Evolutionary conservation across 2,329 filamentous ascomycete species (phyloP).

Genomic region (Colletotrichum ledebouriae): DNA sequence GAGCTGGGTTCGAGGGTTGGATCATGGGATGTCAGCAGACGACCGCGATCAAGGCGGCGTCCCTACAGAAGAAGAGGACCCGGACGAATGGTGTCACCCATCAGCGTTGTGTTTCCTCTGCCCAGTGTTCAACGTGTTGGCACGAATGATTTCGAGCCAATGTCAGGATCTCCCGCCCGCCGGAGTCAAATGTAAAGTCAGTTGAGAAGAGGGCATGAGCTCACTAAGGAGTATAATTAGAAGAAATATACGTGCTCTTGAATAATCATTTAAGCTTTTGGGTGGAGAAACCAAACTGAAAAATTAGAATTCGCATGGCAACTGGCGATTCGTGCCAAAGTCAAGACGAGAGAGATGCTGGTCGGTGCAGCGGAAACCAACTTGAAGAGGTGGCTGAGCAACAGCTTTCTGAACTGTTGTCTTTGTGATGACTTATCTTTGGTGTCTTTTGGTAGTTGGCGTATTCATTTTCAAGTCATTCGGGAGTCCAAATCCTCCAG

Average conservation of each 20-base stretch:
- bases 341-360: background rate
- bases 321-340: background rate
- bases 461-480: background rate
- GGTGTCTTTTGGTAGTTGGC: background rate
- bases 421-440: too few relatives aligned
- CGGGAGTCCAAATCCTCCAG: background rate
- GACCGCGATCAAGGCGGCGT: conserved; percentile 24
- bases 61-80: conserved; percentile 22
- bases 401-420: too few relatives aligned
- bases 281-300: too few relatives aligned
- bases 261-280: too few relatives aligned
- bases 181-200: background rate
- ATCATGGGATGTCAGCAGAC: conserved; percentile 15
- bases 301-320: too few relatives aligned
- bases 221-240: too few relatives aligned
- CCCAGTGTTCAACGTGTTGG: conserved; percentile 31
- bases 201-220: background rate
- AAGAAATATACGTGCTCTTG: too few relatives aligned
- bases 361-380: too few relatives aligned
- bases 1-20: conserved; percentile 17
- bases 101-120: conserved; percentile 36
- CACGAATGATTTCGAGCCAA: conserved; percentile 35
- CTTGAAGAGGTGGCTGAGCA: too few relatives aligned
- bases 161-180: conserved; percentile 24
- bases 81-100: conserved; percentile 35